Base-by-base conservation (phyloP, 148 eudicot genomes). In the Pharnaceum exiguum region DNA sequence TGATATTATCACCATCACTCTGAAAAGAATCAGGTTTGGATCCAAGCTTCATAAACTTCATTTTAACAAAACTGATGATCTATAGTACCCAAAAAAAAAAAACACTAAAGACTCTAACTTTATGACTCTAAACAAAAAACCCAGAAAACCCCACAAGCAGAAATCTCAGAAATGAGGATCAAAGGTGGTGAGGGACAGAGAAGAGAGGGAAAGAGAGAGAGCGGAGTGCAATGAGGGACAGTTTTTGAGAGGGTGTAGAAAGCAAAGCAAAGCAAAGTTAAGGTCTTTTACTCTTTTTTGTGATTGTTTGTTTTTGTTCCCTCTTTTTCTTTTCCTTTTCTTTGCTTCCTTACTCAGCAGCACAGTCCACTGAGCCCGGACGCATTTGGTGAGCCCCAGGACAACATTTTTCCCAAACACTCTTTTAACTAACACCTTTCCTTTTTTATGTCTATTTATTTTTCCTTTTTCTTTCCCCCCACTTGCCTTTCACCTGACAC, bases 41-140 rank as follows among this genome's bases (percentile, higher is more conserved):
- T 77, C 95, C 95, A 68, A 87, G 87, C 62, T 87, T 87, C 95
- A 87, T 87, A 59, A 83, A 87, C 85, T 87, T 87, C 95, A 87
- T 87, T 57, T 76, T 81, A 62, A 46, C 48, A 48, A 45, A 32
- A 46, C 55, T 8, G 16, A 7, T 23, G 23, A 36, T 35, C 11
- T 33, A 50, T 43, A 24, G 9, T n/a, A 17, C 5, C 31, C 49
- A 44, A 43, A 32, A 53, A 19, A 52, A n/a, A 43, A 31, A 37
- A 37, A 18, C 26, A 66, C 30, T 17, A 24, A 58, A 24, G 21
- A 7, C 7, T 50, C 42, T 45, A 62, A 47, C 37, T 52, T 62
- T 57, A 46, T 29, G 4, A 65, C 46, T 46, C 32, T 38, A 37
- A n/a, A 59, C 22, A 10, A 66, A 28, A 42, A 16, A 57, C 33